Evolutionary conservation across 768 basidiomycete species (phyloP), one percentile per base, ranked within the genome.

Genomic region (Leccinum obscurum): DNA sequence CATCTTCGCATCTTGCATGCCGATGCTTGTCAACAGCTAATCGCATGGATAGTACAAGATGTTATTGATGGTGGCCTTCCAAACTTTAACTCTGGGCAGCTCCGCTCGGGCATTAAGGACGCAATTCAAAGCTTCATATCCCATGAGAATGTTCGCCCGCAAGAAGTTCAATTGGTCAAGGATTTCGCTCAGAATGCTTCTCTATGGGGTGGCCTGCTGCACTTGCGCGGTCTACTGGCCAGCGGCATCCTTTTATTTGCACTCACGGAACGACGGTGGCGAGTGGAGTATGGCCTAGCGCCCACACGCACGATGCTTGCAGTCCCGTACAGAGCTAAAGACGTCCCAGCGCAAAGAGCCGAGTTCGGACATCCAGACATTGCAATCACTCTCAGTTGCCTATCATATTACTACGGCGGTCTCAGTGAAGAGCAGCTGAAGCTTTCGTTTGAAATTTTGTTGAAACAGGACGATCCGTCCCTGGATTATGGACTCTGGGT

Each of bases 341-440:
- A 77, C n/a, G 50, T 67, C 2, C 75, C 75, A 0, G 62, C 73
- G 15, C 30, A 60, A 6, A 60, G 66, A 37, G 70, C 75, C 1
- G 71, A 77, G 30, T 77, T 77, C 17, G 71, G 70, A 14, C 77
- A 78, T 41, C 76, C 76, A 13, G 77, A 77, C 20, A 60, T 77
- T 17, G 62, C 65, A 14, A 65, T 76, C 52, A 39, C 62, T 2
- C 68, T 76, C 14, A 77, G 73, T 0, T 75, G 65, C 37, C 59
- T 76, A 9, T 67, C 66, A 4, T 77, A 77, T 51, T 76, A 76
- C 28, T 75, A 76, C 39, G 1, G 15, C 0, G 62, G 62, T 1
- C 62, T 63, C 10, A 55, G 1, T 7, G 1, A 44, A 34, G 15
- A 64, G 1, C 51, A 65, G 9, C 22, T 55, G 3, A 65, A 53